Conservation (phyloP, 768 basidiomycete species). For the Amanita thiersii region DNA sequence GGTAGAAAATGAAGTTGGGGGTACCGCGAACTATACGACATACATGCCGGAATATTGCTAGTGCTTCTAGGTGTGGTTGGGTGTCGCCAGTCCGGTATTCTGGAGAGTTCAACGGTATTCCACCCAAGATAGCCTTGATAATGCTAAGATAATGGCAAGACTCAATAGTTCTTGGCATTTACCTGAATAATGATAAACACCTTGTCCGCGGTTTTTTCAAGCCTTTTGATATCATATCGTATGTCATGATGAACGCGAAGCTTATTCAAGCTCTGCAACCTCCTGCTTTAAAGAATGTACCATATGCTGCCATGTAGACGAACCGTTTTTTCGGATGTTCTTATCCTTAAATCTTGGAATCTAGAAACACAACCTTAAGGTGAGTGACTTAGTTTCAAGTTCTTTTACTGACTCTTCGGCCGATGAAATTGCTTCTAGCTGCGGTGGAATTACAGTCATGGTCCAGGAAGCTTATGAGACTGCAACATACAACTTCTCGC, state of each 20-base stretch:
- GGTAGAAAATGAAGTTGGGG: slow-evolving; percentile 1
- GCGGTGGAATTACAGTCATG: slow-evolving; percentile 5
- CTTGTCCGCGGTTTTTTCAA: slow-evolving; percentile 69
- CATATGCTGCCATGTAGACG: no score
- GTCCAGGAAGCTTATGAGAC: neutral
- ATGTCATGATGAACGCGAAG: slow-evolving; percentile 70
- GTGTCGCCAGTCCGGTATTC: slow-evolving; percentile 70
- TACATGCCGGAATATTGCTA: slow-evolving; percentile 67
- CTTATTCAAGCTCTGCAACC: slow-evolving; percentile 56
- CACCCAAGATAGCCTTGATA: slow-evolving; percentile 59
- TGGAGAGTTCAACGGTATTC: slow-evolving; percentile 56
- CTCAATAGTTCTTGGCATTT: slow-evolving; percentile 4
- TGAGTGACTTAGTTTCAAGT: neutral
- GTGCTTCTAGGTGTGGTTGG: slow-evolving; percentile 63
- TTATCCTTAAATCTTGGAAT: slow-evolving; percentile 58
- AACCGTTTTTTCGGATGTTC: slow-evolving; percentile 72
- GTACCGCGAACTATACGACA: slow-evolving; percentile 69
- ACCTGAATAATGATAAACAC: slow-evolving; percentile 78
- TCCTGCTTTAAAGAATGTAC: no score
- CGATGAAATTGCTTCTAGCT: slow-evolving; percentile 59
- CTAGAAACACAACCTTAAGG: slow-evolving; percentile 24
- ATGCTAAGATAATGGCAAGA: slow-evolving; percentile 5
- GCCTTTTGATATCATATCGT: slow-evolving; percentile 64
- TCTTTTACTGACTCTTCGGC: slow-evolving; percentile 53
- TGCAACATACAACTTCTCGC: slow-evolving; percentile 56